Conservation (phyloP, 345 rosid species). For the Hibiscus mutabilis region DNA sequence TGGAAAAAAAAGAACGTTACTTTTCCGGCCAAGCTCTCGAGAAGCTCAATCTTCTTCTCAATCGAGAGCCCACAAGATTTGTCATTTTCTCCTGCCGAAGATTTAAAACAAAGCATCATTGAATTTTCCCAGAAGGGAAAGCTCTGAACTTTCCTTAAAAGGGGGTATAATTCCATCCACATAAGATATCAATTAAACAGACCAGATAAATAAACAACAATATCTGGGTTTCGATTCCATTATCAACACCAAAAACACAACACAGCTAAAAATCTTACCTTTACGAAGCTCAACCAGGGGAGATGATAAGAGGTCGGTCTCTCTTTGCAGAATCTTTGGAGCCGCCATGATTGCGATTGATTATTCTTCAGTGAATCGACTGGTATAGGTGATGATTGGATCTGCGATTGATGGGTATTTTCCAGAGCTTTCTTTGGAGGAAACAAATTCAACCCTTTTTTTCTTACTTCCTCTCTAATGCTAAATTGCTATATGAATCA, state of each 20-base stretch:
- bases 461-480: too few relatives aligned
- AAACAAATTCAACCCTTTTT: too few relatives aligned
- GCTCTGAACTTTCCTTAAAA: not conserved
- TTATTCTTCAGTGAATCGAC: too few relatives aligned
- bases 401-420: too few relatives aligned
- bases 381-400: too few relatives aligned
- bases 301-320: conserved; percentile 40
- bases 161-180: not conserved
- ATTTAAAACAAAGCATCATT: not conserved
- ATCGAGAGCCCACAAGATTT: conserved; percentile 57
- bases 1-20: conserved; percentile 32
- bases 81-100: conserved; percentile 42
- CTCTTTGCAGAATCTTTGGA: conserved; percentile 48
- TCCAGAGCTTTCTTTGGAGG: too few relatives aligned
- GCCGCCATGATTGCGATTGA: conserved; percentile 45
- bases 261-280: conserved; percentile 26
- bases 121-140: not conserved
- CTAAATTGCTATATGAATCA: not conserved
- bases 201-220: too few relatives aligned
- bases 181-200: not conserved
- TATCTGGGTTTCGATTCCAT: not conserved
- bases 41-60: conserved; percentile 88
- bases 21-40: conserved; percentile 76
- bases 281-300: conserved; percentile 33
- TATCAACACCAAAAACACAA: too few relatives aligned